Base-by-base conservation (phyloP, 306 rosid species). In the Hippophae gyantsensis region DNA sequence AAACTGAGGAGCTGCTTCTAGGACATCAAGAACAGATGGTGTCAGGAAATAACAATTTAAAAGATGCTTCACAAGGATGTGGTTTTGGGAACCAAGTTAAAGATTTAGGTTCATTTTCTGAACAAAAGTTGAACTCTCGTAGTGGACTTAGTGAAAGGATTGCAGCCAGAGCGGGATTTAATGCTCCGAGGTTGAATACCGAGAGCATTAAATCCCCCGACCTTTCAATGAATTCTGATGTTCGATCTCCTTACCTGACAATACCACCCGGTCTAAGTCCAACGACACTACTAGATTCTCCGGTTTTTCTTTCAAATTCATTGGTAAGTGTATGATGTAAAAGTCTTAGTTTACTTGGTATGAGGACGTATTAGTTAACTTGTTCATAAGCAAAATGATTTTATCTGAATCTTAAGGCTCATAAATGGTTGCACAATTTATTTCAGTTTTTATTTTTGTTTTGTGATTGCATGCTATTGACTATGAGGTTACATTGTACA, bases 211-310 rank as follows among this genome's bases (percentile, higher is more conserved):
- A 89, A 85, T 79, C 92, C 18, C 66, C 92, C 27, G 94, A 86
- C 54, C 80, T 73, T 60, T 73, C 94, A 6, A 69, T 74, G 23
- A 70, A 74, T 75, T 62, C 94, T 1, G 87, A 87, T 40, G 13
- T 66, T 60, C 84, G 72, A 58, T 87, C 97, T 69, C 81, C 97
- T 74, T 85, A 83, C 78, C 69, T 87, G 58, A 83, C 94, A 42
- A 81, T 90, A 65, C 94, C 97, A 1, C 92, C 96, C 55, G 97
- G 97, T 71, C 89, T 90, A 63, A 90, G 97, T 81, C 98, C 98
- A 44, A 87, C 96, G 58, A 81, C 95, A 48, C 83, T 90, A 71
- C 76, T 90, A 40, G 98, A 90, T 61, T 90, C 98, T 56, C 96
- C 98, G 0, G 96, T 87, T 48, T 87, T 90, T 78, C 96, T 87